These are phyloP conservation scores for Paracoccidioides brasiliensis DNA, from an alignment of 2,329 filamentous ascomycete species.

Conservation along the genomic window DNA sequence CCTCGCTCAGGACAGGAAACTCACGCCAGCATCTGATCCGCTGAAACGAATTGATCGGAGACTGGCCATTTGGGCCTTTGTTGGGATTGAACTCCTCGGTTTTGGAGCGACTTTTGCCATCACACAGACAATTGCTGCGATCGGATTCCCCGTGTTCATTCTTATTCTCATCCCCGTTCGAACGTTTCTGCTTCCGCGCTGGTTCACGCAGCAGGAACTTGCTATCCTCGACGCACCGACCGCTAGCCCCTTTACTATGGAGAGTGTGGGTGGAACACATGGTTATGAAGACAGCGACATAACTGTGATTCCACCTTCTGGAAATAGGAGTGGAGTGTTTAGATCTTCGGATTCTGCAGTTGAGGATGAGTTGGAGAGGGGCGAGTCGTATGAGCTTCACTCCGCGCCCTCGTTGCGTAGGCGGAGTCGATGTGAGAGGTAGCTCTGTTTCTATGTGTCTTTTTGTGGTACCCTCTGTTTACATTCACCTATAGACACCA, in stretches of 20 bases:
- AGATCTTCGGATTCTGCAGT: constrained; percentile 11
- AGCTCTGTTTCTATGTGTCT: constrained; percentile 19
- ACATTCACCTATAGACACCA: not conserved
- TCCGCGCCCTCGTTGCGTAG: constrained; percentile 17
- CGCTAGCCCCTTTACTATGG: constrained; percentile 62
- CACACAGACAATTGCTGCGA: constrained; percentile 69
- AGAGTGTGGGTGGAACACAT: constrained; percentile 55
- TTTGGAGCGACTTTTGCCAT: constrained; percentile 72
- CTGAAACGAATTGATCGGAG: constrained; percentile 50
- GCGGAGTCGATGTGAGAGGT: constrained; percentile 18
- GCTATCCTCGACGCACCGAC: constrained; percentile 56
- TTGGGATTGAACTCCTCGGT: constrained; percentile 52
- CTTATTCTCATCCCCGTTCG: constrained; percentile 54
- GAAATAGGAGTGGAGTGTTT: constrained; percentile 2
- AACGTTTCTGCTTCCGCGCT: constrained; percentile 48
- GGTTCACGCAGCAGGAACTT: constrained; percentile 50
- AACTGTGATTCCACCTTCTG: constrained; percentile 2
- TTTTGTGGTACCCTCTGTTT: constrained; percentile 14
- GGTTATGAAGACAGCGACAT: constrained; percentile 27
- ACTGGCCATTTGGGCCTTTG: constrained; percentile 56
- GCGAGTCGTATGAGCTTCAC: constrained; percentile 28
- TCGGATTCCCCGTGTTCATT: constrained; percentile 68
- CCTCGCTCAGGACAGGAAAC: constrained; percentile 47
- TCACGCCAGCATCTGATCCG: constrained; percentile 48
- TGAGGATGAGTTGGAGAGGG: constrained; percentile 30